Conservation (phyloP, 805 yeast species). For the Suhomyces sp. region DNA sequence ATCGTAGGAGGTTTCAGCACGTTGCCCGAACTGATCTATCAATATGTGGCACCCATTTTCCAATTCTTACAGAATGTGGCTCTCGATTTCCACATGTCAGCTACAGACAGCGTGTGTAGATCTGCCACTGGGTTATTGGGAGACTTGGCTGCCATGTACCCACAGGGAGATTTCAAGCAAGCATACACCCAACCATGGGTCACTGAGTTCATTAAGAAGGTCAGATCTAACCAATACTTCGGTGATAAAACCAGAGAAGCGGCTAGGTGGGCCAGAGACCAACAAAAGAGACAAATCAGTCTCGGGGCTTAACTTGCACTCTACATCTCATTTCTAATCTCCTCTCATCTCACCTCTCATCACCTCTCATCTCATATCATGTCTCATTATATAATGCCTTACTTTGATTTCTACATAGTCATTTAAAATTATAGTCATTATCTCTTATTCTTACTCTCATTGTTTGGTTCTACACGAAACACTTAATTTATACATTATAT, state of each 20-base stretch:
- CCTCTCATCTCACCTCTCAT: conserved; percentile 6
- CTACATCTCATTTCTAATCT: conserved; percentile 7
- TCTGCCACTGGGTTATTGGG: conserved; percentile 90
- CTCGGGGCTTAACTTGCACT: neutral
- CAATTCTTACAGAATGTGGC: conserved; percentile 61
- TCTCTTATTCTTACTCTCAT: conserved; percentile 9
- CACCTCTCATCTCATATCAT: conserved; percentile 1
- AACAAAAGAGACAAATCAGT: conserved; percentile 48
- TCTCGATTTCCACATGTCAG: conserved; percentile 55
- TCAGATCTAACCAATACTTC: conserved; percentile 62
- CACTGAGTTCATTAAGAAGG: conserved; percentile 66
- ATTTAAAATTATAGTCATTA: neutral
- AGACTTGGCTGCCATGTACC: conserved; percentile 85
- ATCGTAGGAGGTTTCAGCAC: conserved; percentile 85
- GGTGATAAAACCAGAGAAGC: conserved; percentile 74
- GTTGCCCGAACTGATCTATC: conserved; percentile 60
- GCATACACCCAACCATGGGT: conserved; percentile 77
- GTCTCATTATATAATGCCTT: neutral
- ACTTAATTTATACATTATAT: neutral
- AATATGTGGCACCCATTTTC: conserved; percentile 68
- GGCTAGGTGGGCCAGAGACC: conserved; percentile 98
- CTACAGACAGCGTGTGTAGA: conserved; percentile 70
- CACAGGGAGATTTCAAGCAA: conserved; percentile 68
- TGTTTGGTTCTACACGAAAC: neutral
- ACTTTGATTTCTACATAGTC: neutral